Conservation (phyloP, 106 monocot genomes). For the Acanthochlamys bracteata region DNA sequence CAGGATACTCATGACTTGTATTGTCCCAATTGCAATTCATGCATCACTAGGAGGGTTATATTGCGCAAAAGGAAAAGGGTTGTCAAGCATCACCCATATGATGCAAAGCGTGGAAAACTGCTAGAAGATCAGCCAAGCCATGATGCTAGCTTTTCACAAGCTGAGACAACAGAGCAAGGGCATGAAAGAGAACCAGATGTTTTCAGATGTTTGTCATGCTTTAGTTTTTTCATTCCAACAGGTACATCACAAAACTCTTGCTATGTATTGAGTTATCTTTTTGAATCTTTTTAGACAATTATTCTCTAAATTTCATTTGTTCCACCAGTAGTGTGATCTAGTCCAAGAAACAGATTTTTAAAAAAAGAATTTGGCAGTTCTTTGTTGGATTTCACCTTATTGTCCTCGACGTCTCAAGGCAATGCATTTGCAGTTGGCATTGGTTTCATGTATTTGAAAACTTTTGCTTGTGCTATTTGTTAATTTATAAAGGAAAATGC, state of each 20-base stretch:
- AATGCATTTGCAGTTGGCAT: too few relatives aligned
- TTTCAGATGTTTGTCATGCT: slow-evolving; percentile 90
- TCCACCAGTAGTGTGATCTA: too few relatives aligned
- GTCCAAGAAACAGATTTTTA: too few relatives aligned
- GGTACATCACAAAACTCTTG: slow-evolving; percentile 28
- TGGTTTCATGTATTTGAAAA: too few relatives aligned
- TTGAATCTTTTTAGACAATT: not conserved
- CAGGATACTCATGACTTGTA: slow-evolving; percentile 92
- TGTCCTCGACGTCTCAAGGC: too few relatives aligned
- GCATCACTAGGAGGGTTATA: slow-evolving; percentile 88
- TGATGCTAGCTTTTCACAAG: slow-evolving; percentile 4
- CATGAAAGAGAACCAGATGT: slow-evolving; percentile 26
- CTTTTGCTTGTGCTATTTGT: too few relatives aligned
- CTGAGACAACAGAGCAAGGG: slow-evolving; percentile 17
- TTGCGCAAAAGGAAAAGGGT: slow-evolving; percentile 81
- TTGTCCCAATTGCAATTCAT: slow-evolving; percentile 88
- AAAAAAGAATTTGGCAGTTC: too few relatives aligned
- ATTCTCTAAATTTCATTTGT: not conserved
- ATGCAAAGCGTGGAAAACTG: slow-evolving; percentile 35
- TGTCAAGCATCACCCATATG: slow-evolving; percentile 18
- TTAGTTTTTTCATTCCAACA: slow-evolving; percentile 80
- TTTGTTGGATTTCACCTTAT: too few relatives aligned
- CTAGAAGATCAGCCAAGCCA: slow-evolving; percentile 18
- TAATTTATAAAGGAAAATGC: too few relatives aligned
- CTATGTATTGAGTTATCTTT: not conserved